These are phyloP conservation scores for Liriodendron chinense DNA, from an alignment of 164 flowering plant genomes.

Conservation along the genomic window DNA sequence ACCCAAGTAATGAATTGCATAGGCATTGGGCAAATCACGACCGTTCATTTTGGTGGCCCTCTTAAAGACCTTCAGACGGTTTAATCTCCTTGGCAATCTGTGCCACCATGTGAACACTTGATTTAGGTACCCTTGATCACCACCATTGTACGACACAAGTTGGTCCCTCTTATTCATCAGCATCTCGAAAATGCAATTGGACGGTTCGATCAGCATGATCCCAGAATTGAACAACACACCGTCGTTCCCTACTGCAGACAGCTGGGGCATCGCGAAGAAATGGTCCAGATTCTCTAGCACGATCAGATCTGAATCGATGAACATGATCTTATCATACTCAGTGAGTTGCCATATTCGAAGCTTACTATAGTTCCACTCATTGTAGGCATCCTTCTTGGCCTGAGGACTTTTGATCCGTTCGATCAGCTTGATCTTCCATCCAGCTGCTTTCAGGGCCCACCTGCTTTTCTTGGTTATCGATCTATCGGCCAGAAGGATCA, in stretches of 20 bases:
- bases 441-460: conserved; percentile 49
- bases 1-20: conserved; percentile 68
- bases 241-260: conserved; percentile 54
- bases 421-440: conserved; percentile 69
- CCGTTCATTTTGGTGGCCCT: background rate
- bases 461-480: conserved; percentile 35
- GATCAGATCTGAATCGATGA: conserved; percentile 72
- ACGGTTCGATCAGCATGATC: conserved; percentile 74
- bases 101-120: conserved; percentile 93
- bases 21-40: conserved; percentile 14
- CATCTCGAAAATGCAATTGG: conserved; percentile 48
- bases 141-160: conserved; percentile 63
- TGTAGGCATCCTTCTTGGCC: conserved; percentile 53
- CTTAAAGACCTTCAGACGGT: conserved; percentile 38
- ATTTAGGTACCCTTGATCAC: conserved; percentile 84
- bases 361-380: conserved; percentile 91
- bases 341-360: conserved; percentile 74
- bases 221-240: conserved; percentile 65
- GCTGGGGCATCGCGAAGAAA: conserved; percentile 51
- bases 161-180: conserved; percentile 37
- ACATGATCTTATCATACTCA: conserved; percentile 64
- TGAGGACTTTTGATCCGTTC: conserved; percentile 57
- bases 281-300: conserved; percentile 56
- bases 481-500: conserved; percentile 69
- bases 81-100: conserved; percentile 41